phyloP scores from a whole-genome alignment of 495 filamentous ascomycete species.

The Hyaloscypha variabilis region DNA sequence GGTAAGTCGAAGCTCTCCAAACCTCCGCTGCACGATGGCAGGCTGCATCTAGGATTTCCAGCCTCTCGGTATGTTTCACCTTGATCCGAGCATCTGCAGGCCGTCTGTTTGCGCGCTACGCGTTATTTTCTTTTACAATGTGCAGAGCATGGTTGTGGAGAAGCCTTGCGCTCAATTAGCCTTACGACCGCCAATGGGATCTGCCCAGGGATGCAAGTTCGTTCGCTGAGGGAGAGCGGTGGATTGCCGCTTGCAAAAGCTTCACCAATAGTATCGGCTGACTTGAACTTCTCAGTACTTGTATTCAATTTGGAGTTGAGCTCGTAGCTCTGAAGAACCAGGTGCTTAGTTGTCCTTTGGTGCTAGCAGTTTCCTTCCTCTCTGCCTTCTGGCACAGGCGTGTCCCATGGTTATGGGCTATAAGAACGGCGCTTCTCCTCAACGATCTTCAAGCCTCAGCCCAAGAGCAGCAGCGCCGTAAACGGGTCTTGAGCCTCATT shows the following conservation, averaged over 20 bases:
- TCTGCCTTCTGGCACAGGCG: background rate
- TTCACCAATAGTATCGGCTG: background rate
- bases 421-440: background rate
- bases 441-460: background rate
- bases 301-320: background rate
- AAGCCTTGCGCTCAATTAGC: background rate
- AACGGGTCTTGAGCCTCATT: background rate
- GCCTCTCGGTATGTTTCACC: slow-evolving; percentile 18
- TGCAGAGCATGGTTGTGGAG: background rate
- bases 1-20: background rate
- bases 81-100: background rate
- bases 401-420: background rate
- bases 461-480: background rate
- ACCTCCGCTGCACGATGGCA: slow-evolving; percentile 5
- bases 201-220: background rate
- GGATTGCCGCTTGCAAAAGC: background rate
- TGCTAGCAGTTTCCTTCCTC: background rate
- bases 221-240: background rate
- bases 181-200: background rate
- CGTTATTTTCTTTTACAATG: background rate
- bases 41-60: background rate
- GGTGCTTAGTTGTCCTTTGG: background rate
- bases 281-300: background rate
- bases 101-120: background rate
- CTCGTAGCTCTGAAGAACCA: background rate